These are phyloP conservation scores for Talaromyces sp. DNA, from an alignment of 2,329 filamentous ascomycete species.

Conservation along the genomic window DNA sequence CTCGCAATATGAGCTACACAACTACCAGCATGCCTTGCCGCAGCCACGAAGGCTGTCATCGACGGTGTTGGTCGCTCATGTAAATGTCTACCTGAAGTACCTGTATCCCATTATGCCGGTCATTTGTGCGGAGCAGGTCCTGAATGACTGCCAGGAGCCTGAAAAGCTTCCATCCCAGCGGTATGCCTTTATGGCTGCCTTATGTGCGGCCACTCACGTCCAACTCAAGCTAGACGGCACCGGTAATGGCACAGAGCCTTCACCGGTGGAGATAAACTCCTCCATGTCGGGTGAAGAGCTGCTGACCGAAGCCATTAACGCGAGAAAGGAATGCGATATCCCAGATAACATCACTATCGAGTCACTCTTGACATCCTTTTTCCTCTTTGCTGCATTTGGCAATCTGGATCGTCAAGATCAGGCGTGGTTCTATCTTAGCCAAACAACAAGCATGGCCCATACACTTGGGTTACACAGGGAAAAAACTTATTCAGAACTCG, in stretches of 20 bases:
- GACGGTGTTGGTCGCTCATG: constrained; percentile 30
- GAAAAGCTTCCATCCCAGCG: constrained; percentile 41
- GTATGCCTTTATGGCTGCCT: constrained; percentile 37
- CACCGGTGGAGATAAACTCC: constrained; percentile 52
- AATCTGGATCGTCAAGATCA: constrained; percentile 67
- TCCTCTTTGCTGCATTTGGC: constrained; percentile 68
- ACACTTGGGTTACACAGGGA: constrained; percentile 41
- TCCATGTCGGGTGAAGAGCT: constrained; percentile 61
- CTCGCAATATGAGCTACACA: constrained; percentile 23
- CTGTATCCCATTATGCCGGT: constrained; percentile 42
- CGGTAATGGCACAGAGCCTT: constrained; percentile 24
- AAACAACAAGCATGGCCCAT: constrained; percentile 63
- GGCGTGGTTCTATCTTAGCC: constrained; percentile 74
- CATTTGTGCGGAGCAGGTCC: constrained; percentile 29
- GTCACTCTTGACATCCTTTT: constrained; percentile 64
- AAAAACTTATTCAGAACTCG: constrained; percentile 44
- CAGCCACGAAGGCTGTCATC: constrained; percentile 23
- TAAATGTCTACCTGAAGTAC: constrained; percentile 38
- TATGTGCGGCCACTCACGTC: constrained; percentile 42
- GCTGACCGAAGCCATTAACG: constrained; percentile 56
- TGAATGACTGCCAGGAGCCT: constrained; percentile 44
- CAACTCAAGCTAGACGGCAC: constrained; percentile 36
- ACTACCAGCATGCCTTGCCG: constrained; percentile 1
- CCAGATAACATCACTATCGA: constrained; percentile 37
- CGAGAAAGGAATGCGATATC: constrained; percentile 35